Percentiles rank a stretch among this genome's conserved stretches.
Conservation (phyloP, 495 filamentous ascomycete genomes). For the Lasiosphaeriaceae sp. region DNA sequence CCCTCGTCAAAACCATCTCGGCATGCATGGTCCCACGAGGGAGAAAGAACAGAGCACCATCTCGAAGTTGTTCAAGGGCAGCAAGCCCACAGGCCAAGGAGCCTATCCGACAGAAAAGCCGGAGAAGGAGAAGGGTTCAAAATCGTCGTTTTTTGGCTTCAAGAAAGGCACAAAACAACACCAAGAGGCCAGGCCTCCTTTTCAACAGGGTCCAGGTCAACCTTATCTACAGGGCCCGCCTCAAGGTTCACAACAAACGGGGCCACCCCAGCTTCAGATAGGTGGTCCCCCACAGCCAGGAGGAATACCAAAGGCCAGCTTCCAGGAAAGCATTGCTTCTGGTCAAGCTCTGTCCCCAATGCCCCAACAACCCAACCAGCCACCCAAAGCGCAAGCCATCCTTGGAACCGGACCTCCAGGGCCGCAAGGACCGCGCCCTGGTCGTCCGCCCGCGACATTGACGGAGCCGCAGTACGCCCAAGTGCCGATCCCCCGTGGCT, state of each 20-base stretch:
- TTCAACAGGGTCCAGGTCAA: constrained; percentile 5
- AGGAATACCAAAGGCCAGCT: neutral
- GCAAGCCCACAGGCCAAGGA: constrained; percentile 6
- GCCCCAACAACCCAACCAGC: constrained; percentile 5
- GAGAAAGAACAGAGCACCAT: constrained; percentile 31
- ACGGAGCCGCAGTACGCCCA: constrained; percentile 42
- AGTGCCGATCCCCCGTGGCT: constrained; percentile 46
- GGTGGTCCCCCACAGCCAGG: constrained; percentile 4
- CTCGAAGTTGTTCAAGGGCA: constrained; percentile 30
- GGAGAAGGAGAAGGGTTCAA: constrained; percentile 25
- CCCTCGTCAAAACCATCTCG: constrained; percentile 8
- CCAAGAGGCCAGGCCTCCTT: constrained; percentile 2
- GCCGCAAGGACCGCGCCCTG: constrained; percentile 3
- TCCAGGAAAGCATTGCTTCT: neutral
- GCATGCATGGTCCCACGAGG: constrained; percentile 9
- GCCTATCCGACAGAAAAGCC: constrained; percentile 6
- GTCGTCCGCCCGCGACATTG: neutral
- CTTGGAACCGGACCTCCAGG: too few species aligned
- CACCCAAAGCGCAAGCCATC: too few species aligned
- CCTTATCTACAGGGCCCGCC: constrained; percentile 15
- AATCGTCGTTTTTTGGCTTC: constrained; percentile 30
- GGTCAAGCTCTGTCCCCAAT: neutral
- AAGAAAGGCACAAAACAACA: constrained; percentile 26
- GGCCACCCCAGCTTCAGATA: constrained; percentile 5
- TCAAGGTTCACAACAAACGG: constrained; percentile 8